phyloP scores from a whole-genome alignment of 1,284 basidiomycete species.

The Taiwanofungus camphoratus region DNA sequence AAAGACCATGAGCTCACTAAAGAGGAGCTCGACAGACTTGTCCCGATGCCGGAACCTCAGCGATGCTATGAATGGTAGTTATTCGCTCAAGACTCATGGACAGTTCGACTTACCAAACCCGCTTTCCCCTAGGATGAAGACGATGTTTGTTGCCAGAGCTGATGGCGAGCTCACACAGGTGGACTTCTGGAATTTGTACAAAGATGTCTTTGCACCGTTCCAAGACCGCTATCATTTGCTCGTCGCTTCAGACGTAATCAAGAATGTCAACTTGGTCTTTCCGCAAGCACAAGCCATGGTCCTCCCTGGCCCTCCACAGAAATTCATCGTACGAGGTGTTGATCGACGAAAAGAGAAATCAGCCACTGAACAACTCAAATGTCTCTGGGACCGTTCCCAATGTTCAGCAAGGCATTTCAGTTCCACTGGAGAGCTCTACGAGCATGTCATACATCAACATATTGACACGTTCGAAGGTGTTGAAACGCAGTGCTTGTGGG shows the following conservation, averaged over 20 bases:
- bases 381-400: slow-evolving; percentile 58
- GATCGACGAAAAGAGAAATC: slow-evolving; percentile 55
- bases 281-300: slow-evolving; percentile 82
- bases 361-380: slow-evolving; percentile 54
- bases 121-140: slow-evolving; percentile 64
- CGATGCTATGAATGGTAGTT: slow-evolving; percentile 76
- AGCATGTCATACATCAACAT: slow-evolving; percentile 56
- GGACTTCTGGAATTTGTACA: slow-evolving; percentile 86
- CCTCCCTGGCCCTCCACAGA: slow-evolving; percentile 57
- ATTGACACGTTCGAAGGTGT: slow-evolving; percentile 38
- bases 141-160: slow-evolving; percentile 65
- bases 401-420: slow-evolving; percentile 44
- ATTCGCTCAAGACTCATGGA: too few relatives aligned
- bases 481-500: slow-evolving; percentile 58
- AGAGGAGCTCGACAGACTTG: slow-evolving; percentile 58
- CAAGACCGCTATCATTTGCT: slow-evolving; percentile 54
- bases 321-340: slow-evolving; percentile 80
- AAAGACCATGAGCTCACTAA: slow-evolving; percentile 57
- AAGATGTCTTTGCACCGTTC: slow-evolving; percentile 58
- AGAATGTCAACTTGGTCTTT: slow-evolving; percentile 75
- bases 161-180: slow-evolving; percentile 83
- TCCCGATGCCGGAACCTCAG: slow-evolving; percentile 61
- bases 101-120: not conserved
- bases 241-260: slow-evolving; percentile 83
- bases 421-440: slow-evolving; percentile 55